phyloP scores from a whole-genome alignment of 345 rosid species.

The Hibiscus trionum region DNA sequence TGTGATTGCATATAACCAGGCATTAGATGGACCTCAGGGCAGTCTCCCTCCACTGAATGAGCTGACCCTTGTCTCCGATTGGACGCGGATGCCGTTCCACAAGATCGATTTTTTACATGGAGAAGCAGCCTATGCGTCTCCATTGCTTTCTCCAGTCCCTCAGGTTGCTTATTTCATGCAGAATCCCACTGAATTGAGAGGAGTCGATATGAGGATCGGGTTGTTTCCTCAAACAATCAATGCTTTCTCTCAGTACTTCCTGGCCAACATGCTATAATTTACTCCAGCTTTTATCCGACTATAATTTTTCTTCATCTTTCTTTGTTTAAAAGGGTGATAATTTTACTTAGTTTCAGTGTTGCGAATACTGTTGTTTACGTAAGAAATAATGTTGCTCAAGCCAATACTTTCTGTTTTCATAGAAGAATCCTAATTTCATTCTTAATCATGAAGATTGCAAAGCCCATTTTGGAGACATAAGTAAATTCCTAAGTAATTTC shows the following conservation, averaged over 20 bases:
- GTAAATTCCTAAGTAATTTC: too few relatives aligned
- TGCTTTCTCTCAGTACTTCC: conserved; percentile 37
- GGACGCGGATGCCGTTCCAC: conserved; percentile 76
- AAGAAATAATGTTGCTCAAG: background rate
- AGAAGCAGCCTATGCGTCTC: conserved; percentile 37
- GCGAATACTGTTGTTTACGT: background rate
- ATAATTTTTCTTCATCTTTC: background rate
- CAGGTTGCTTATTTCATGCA: conserved; percentile 63
- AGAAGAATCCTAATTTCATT: too few relatives aligned
- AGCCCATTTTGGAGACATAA: too few relatives aligned
- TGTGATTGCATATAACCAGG: conserved; percentile 45
- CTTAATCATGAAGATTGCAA: too few relatives aligned
- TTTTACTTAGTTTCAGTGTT: background rate
- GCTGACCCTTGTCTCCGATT: conserved; percentile 52
- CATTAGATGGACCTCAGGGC: conserved; percentile 37
- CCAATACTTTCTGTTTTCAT: background rate
- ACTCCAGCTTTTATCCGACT: background rate
- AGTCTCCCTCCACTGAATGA: conserved; percentile 50
- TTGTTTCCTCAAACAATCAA: conserved; percentile 26
- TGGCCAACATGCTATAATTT: background rate
- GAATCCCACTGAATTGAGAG: conserved; percentile 36
- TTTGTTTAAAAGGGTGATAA: background rate
- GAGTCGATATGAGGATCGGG: conserved; percentile 47
- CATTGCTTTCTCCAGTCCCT: conserved; percentile 57
- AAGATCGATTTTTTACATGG: conserved; percentile 34